Evolutionary conservation across 1,284 basidiomycete genomes (phyloP), one percentile per base, ranked within the genome.

Genomic region (Microbotryum scabiosae): DNA sequence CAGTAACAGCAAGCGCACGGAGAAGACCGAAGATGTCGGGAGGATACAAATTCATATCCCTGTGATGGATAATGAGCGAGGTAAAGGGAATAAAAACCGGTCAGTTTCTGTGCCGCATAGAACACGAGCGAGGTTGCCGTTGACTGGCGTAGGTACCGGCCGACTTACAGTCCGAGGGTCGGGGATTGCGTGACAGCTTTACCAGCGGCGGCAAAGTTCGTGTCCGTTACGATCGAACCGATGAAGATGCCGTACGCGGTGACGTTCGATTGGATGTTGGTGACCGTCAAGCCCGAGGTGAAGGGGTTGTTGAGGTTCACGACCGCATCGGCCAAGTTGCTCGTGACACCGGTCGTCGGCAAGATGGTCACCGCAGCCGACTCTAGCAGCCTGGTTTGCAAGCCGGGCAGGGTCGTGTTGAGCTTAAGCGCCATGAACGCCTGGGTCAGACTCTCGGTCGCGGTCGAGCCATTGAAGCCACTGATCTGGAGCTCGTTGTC

Each of bases 221-320:
- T 82, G 12, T 76, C 69, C 16, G 81, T 79, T 60, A 81, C 77
- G 67, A 89, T 87, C 28, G 78, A 79, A 2, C 86, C 87, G 30
- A 89, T 78, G 47, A 74, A 74, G 63, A 89, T 80, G 2, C 84
- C 85, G 64, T 82, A 82, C 23, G 82, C 81, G 9, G 79, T 81
- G 56, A 88, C 82, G 50, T 78, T 82, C 6, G 85, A 84, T n/a
- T 77, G 74, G 64, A 88, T 82, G 59, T 78, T 76, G 4, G 82
- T 85, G 68, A 89, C 82, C 36, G 77, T 73, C 44, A 89, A 77
- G 26, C 76, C 75, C 6, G 84, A 76, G 2, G 81, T 82, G 76
- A 88, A 89, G 4, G 86, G 86, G 71, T 89, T 88, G 62, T 72
- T 76, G 28, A 88, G 78, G 54, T 78, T 74, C 48, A 89, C 86